phyloP scores from a whole-genome alignment of 495 filamentous ascomycete genomes.

The Acidiella bohemica region DNA sequence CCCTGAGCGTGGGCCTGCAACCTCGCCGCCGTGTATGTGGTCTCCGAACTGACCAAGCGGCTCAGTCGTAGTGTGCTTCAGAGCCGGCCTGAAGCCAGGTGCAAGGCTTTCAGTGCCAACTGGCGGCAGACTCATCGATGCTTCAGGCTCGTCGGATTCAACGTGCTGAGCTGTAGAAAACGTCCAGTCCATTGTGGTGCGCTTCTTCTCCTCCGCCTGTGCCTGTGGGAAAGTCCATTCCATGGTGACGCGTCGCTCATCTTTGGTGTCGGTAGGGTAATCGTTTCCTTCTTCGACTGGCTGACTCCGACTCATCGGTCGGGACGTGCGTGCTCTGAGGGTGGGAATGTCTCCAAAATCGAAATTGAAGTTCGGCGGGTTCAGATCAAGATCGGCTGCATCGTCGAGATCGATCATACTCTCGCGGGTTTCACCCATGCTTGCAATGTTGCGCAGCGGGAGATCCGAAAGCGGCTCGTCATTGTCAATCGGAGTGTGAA shows the following conservation, averaged over 20 bases:
- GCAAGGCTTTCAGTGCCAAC: conserved; percentile 15
- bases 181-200: conserved; percentile 6
- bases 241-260: conserved; percentile 34
- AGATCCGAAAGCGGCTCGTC: conserved; percentile 22
- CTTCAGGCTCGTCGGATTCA: conserved; percentile 11
- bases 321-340: conserved; percentile 37
- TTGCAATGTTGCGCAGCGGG: conserved; percentile 24
- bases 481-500: conserved; percentile 12
- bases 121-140: conserved; percentile 17
- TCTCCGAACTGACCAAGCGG: conserved; percentile 25
- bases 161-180: not conserved
- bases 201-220: conserved; percentile 13
- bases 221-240: conserved; percentile 12
- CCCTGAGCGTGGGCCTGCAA: not conserved
- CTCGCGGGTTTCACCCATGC: conserved; percentile 23
- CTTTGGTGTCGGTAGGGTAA: conserved; percentile 33
- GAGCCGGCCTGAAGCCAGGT: conserved; percentile 22
- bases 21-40: conserved; percentile 15
- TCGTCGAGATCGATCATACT: conserved; percentile 37
- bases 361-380: conserved; percentile 30
- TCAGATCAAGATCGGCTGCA: conserved; percentile 37
- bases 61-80: conserved; percentile 26
- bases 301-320: conserved; percentile 28
- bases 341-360: conserved; percentile 47
- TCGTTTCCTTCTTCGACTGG: conserved; percentile 22